Evolutionary conservation across 441 rosid species (phyloP), one percentile per base, ranked within the genome.

Genomic region (Jatropha podagrica): DNA sequence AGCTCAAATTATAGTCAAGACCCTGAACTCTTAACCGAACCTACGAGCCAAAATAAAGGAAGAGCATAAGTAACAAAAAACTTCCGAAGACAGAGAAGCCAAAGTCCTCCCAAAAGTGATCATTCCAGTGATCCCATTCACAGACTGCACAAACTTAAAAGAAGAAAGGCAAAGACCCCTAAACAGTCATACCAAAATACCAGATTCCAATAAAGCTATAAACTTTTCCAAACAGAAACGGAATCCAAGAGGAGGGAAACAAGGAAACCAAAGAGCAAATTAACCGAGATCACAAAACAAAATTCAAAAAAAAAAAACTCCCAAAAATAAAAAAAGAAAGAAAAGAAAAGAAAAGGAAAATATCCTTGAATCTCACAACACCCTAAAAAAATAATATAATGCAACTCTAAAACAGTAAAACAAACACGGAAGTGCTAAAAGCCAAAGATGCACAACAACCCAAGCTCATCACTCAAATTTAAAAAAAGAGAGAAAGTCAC

Each of bases 171-270:
- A 26, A 71, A 52, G 77, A 74, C 79, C 76, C 82, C 38, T 82
- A 26, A 74, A 76, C 81, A 76, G 81, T 72, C 44, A 68, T 18
- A 67, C 71, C 77, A 26, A 26, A 42, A 48, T 76, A 83, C 71
- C 83, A 65, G 81, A 75, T 72, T 72, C 78, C 85, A 80, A 85
- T 76, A 85, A 86, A 86, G 94, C 81, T 67, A 74, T 46, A 37
- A 55, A 74, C 85, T 84, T 87, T 80, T n/a, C 48, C 81, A 0
- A 77, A 60, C 69, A 82, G 70, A 83, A 80, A 80, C 81, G 63
- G 82, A 79, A 82, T 84, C 88, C 80, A 80, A 79, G 85, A 78
- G 54, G 76, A 83, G 78, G 2, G 37, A 68, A 78, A 65, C 81
- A 76, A 65, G 76, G 58, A 67, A 69, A 56, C 65, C 48, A 44